Evolutionary conservation across 2,329 filamentous ascomycete species (phyloP).

Genomic region (Colletotrichum eremochloae): DNA sequence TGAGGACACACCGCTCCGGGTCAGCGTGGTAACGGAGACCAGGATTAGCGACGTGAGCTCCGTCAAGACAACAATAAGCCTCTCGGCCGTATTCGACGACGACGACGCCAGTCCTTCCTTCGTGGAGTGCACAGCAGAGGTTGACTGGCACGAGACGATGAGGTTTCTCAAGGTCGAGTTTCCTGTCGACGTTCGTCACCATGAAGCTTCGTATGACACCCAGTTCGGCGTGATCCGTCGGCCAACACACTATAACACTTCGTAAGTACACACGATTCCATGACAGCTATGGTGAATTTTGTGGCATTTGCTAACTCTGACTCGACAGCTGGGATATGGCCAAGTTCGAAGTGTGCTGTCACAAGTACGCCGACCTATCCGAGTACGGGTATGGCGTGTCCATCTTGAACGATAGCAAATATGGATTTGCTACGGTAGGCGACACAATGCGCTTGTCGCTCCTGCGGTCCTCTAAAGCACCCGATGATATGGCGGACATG

Average conservation of each 20-base stretch:
- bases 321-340: slow-evolving; percentile 74
- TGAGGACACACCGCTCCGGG: slow-evolving; percentile 65
- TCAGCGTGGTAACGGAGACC: slow-evolving; percentile 70
- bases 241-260: slow-evolving; percentile 80
- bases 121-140: slow-evolving; percentile 71
- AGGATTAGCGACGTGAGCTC: slow-evolving; percentile 75
- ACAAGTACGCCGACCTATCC: slow-evolving; percentile 80
- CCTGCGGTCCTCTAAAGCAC: slow-evolving; percentile 75
- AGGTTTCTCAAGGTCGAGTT: slow-evolving; percentile 81
- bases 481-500: slow-evolving; percentile 79
- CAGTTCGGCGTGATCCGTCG: slow-evolving; percentile 75
- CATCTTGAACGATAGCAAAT: slow-evolving; percentile 78
- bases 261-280: slow-evolving; percentile 54
- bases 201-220: slow-evolving; percentile 76
- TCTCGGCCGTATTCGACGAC: slow-evolving; percentile 60
- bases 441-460: slow-evolving; percentile 77
- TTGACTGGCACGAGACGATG: slow-evolving; percentile 78
- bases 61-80: slow-evolving; percentile 74
- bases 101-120: slow-evolving; percentile 55
- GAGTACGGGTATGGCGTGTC: slow-evolving; percentile 78
- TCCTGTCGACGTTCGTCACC: slow-evolving; percentile 74
- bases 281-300: fast-evolving
- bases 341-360: slow-evolving; percentile 83
- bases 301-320: background rate
- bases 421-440: slow-evolving; percentile 76